Percentiles rank a stretch among this genome's conserved stretches.
These are phyloP conservation scores for Exophiala oligosperma DNA, from an alignment of 2,329 filamentous ascomycete genomes.

Conservation along the genomic window DNA sequence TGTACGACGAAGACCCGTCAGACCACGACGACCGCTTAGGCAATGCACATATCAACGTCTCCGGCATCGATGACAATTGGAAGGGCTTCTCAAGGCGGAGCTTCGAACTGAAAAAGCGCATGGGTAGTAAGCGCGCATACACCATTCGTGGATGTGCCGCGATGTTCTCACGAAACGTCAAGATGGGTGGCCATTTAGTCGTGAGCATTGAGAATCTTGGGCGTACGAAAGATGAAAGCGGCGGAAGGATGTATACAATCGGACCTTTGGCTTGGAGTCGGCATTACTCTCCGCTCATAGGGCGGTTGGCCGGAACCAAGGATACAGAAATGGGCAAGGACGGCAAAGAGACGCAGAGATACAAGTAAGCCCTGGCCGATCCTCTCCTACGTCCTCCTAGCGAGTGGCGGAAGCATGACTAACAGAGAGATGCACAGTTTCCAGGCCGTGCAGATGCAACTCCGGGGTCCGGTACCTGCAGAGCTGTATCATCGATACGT, in stretches of 20 bases:
- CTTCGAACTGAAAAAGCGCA: conserved; percentile 77
- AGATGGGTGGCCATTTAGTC: conserved; percentile 69
- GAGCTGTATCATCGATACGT: conserved; percentile 88
- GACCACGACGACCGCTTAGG: conserved; percentile 87
- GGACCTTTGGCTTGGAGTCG: conserved; percentile 76
- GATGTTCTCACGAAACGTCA: conserved; percentile 60
- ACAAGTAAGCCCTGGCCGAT: conserved; percentile 61
- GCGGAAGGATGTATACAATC: conserved; percentile 73
- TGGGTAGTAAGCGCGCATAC: conserved; percentile 85
- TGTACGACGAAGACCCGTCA: conserved; percentile 87
- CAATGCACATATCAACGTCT: conserved; percentile 72
- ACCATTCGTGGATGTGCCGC: conserved; percentile 67
- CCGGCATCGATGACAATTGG: conserved; percentile 65
- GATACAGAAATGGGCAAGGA: conserved; percentile 59
- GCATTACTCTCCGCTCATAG: conserved; percentile 87
- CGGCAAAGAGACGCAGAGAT: conserved; percentile 64
- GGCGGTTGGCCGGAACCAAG: conserved; percentile 72
- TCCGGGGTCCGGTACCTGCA: conserved; percentile 77
- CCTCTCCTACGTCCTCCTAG: not conserved
- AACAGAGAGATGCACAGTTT: conserved; percentile 58
- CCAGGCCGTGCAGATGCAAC: conserved; percentile 87
- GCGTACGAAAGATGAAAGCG: conserved; percentile 63
- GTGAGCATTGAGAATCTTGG: conserved; percentile 79
- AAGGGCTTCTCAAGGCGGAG: conserved; percentile 62
- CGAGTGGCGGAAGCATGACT: not conserved